Evolutionary conservation across 805 yeast species (phyloP), one percentile per base, ranked within the genome.

Genomic region (Lipomyces mesembrius): DNA sequence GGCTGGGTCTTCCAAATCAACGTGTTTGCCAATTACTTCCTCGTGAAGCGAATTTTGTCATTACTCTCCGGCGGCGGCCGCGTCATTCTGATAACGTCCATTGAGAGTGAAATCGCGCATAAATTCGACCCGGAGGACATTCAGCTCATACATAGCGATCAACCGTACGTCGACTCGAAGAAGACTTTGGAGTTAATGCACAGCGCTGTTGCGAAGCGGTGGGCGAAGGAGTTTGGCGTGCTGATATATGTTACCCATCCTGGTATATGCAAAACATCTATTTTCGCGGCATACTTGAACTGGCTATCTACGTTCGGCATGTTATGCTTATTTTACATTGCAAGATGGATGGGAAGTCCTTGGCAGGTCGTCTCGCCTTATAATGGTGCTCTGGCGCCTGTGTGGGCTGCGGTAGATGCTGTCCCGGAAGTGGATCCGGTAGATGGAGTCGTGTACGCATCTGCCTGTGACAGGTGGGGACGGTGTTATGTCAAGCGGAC

Each of bases 1-100:
- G 98, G 98, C 1, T 79, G 90, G 37, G 92, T 92, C 3, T 95
- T 94, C 80, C 97, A 95, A 78, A 96, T 95, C 4, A 95, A 95
- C 75, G 97, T 94, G n/a, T 91, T 95, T 79, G 97, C 97, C 0
- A 98, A 98, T 1, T 93, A 90, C 79, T 95, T 88, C 77, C 79
- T 95, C 62, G 82, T 93, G 62, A 90, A 89, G 72, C 87, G 85
- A 69, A 78, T 94, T 25, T 77, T 82, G 52, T 85, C 85, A 2
- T 78, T 86, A 49, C 78, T 93, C n/a, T 71, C 78, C 1, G 78
- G 79, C 37, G 88, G 89, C 3, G 92, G 95, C 0, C 83, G 84
- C 64, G 81, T 92, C 51, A 80, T 92, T 34, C 93, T 98, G 97
- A 86, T 95, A 51, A 88, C 96, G 2, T 89, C 96, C 57, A 79